These are phyloP conservation scores for Auriscalpium orientale DNA, from an alignment of 768 basidiomycete genomes.

Conservation along the genomic window DNA sequence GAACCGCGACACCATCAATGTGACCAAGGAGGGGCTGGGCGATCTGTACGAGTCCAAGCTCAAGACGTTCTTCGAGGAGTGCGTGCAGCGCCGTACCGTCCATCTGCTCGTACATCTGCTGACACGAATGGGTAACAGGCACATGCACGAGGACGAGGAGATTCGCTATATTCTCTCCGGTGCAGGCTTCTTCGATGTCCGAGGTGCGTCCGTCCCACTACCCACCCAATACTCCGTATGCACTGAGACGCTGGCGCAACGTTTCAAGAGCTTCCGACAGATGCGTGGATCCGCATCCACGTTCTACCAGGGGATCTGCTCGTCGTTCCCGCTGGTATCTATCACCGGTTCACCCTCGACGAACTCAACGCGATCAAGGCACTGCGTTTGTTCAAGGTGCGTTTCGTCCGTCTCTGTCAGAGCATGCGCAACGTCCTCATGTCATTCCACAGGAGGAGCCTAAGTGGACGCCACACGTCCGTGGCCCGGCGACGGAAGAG, in stretches of 20 bases:
- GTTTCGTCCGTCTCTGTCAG: conserved; percentile 2
- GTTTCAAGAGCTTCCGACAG: conserved; percentile 48
- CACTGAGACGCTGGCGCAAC: no score
- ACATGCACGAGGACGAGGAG: conserved; percentile 95
- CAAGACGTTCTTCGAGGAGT: conserved; percentile 82
- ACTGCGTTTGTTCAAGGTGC: conserved; percentile 78
- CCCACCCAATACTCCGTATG: neutral
- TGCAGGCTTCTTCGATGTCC: conserved; percentile 88
- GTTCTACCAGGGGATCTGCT: conserved; percentile 76
- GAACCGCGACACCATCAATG: conserved; percentile 74
- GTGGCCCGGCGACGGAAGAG: conserved; percentile 49
- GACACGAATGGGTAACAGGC: conserved; percentile 35
- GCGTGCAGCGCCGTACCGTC: conserved; percentile 1
- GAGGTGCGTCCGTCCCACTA: conserved; percentile 42
- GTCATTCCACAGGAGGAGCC: conserved; percentile 66
- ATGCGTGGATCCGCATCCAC: conserved; percentile 77
- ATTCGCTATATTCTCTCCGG: conserved; percentile 84
- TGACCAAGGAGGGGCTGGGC: conserved; percentile 73
- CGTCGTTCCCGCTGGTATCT: conserved; percentile 85
- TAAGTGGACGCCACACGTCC: conserved; percentile 79
- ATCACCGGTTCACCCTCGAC: conserved; percentile 92
- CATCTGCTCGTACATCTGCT: neutral
- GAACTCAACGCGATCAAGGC: conserved; percentile 64
- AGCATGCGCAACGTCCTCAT: neutral
- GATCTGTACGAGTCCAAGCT: conserved; percentile 78